Percentiles rank a stretch among this genome's conserved stretches.
These are phyloP conservation scores for Colletotrichum cordylinicola DNA, from an alignment of 2,329 filamentous ascomycete genomes.

Conservation along the genomic window DNA sequence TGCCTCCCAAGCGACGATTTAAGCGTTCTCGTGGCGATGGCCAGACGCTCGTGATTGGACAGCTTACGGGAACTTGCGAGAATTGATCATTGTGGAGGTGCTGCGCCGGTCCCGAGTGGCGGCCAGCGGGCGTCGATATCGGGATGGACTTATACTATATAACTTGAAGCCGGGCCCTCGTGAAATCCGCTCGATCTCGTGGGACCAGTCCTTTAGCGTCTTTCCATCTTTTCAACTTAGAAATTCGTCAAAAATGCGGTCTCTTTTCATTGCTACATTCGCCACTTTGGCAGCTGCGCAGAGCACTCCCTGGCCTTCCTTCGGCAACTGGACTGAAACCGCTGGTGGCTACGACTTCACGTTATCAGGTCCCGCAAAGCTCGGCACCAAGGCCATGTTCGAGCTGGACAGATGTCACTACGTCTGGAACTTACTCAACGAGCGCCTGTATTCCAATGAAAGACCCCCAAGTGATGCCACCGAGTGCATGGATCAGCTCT, in stretches of 20 bases:
- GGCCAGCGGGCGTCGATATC: neutral
- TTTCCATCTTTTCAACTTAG: neutral
- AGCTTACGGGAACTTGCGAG: neutral
- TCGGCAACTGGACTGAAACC: constrained; percentile 13
- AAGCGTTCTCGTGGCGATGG: neutral
- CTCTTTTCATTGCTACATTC: neutral
- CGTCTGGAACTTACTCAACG: constrained; percentile 1
- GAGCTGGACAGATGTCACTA: constrained; percentile 21
- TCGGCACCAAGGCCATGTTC: constrained; percentile 14
- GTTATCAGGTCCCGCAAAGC: constrained; percentile 12
- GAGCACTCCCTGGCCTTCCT: constrained; percentile 1
- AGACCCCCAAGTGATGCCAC: neutral
- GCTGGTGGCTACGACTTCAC: constrained; percentile 1
- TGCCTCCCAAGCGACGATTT: neutral
- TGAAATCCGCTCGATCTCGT: neutral
- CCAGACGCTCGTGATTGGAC: neutral
- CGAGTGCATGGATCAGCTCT: constrained; percentile 12
- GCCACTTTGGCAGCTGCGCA: neutral
- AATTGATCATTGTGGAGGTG: neutral
- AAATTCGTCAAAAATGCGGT: neutral
- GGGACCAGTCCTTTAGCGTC: rapidly evolving
- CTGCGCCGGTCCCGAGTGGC: neutral
- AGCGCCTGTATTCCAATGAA: neutral
- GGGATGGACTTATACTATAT: neutral
- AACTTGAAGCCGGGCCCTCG: neutral